Evolutionary conservation across 1,284 basidiomycete genomes (phyloP).

Genomic region (Fomitopsis pinicola): DNA sequence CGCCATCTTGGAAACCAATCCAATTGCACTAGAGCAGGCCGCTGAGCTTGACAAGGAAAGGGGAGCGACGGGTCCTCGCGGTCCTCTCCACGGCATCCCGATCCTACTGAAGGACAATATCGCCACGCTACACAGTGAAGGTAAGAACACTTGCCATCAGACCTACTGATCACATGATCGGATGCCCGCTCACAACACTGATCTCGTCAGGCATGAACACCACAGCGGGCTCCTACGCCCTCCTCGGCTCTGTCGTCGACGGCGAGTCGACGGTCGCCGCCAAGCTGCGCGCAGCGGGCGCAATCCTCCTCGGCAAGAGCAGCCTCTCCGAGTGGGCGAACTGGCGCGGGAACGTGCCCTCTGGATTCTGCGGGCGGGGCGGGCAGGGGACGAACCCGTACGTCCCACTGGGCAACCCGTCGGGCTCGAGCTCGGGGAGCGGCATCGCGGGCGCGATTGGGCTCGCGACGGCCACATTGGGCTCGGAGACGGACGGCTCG

Average conservation of each 20-base stretch:
- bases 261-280: conserved; percentile 60
- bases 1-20: conserved; percentile 63
- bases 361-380: conserved; percentile 64
- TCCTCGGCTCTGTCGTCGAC: conserved; percentile 54
- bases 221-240: conserved; percentile 54
- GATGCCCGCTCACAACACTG: not conserved
- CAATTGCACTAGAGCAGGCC: conserved; percentile 50
- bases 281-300: conserved; percentile 58
- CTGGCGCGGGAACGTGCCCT: conserved; percentile 50
- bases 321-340: conserved; percentile 61
- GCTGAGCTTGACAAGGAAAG: conserved; percentile 52
- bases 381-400: conserved; percentile 62
- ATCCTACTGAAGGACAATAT: conserved; percentile 72
- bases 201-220: conserved; percentile 56
- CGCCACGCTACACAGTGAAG: conserved; percentile 35
- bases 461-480: conserved; percentile 53
- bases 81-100: conserved; percentile 65
- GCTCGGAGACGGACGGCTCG: conserved; percentile 65
- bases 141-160: conserved; percentile 9
- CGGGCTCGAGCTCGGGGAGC: conserved; percentile 63
- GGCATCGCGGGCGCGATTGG: conserved; percentile 61
- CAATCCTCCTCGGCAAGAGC: conserved; percentile 68
- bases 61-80: conserved; percentile 38
- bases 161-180: too few species aligned
- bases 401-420: conserved; percentile 55